Evolutionary conservation across 1,284 basidiomycete species (phyloP).

Genomic region (Ustilago shanxiensis): DNA sequence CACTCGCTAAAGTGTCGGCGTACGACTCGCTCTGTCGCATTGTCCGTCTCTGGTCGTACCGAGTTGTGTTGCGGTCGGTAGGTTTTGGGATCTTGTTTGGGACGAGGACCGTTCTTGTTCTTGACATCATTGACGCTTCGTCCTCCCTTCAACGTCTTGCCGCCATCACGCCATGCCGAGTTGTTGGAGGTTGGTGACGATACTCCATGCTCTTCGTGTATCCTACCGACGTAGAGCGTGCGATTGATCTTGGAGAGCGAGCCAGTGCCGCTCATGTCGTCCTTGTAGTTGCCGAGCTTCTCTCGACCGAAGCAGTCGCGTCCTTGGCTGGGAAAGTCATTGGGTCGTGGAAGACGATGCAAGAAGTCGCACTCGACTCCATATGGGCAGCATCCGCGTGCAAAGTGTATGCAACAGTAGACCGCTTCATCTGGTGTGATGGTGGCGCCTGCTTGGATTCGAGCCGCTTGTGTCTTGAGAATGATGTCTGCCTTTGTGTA

Average conservation of each 20-base stretch:
- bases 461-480: slow-evolving; percentile 32
- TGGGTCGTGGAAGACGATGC: slow-evolving; percentile 79
- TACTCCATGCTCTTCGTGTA: slow-evolving; percentile 71
- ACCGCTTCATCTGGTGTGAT: slow-evolving; percentile 76
- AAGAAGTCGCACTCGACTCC: slow-evolving; percentile 95
- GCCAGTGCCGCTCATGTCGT: slow-evolving; percentile 99
- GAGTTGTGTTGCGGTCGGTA: slow-evolving; percentile 55
- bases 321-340: slow-evolving; percentile 85
- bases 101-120: slow-evolving; percentile 26
- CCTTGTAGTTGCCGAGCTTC: slow-evolving; percentile 96
- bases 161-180: slow-evolving; percentile 57
- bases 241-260: slow-evolving; percentile 93
- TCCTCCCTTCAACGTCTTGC: slow-evolving; percentile 57
- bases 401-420: slow-evolving; percentile 95
- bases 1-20: slow-evolving; percentile 89
- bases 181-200: slow-evolving; percentile 42
- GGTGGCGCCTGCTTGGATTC: slow-evolving; percentile 24
- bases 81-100: slow-evolving; percentile 34
- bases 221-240: slow-evolving; percentile 93
- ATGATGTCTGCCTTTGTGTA: slow-evolving; percentile 75
- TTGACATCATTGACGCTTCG: slow-evolving; percentile 41
- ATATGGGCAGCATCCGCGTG: slow-evolving; percentile 95
- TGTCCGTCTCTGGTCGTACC: slow-evolving; percentile 45
- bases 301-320: slow-evolving; percentile 97
- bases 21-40: slow-evolving; percentile 60